Base-by-base conservation (phyloP, 768 basidiomycete genomes). In the Serendipita vermifera region DNA sequence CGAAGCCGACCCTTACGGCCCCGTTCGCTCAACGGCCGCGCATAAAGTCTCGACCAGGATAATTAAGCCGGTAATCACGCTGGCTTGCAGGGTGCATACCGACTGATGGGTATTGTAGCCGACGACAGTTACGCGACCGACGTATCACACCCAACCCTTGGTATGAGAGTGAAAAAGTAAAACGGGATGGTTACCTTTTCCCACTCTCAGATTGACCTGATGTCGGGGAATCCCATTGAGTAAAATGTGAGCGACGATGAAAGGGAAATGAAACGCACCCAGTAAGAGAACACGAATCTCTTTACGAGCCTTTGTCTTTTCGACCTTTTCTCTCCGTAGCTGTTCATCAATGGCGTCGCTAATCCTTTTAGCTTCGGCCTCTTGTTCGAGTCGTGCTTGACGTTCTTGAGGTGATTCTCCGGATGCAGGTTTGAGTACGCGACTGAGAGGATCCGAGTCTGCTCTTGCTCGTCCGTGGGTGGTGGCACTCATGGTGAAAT, bases 261-360 rank as follows among this genome's bases (percentile, higher is more conserved):
- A n/a, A n/a, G n/a, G n/a, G n/a, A n/a, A n/a, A n/a, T n/a, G 15
- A n/a, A 41, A 57, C 77, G 46, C 39, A 81, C 81, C 82, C 35
- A 82, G 71, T 38, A 83, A 69, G 22, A 83, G 69, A 14, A 82
- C 72, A 64, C 76, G 79, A 17, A 74, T 71, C 13, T 72, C 70
- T 20, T 67, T 63, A 26, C 62, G 64, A 58, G 61, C 67, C 61
- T 71, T 75, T 57, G 70, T 69, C 55, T 65, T 57, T 54, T 70
- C 68, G 53, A 72, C 70, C n/a, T 70, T 72, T 57, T 81, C 79
- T 11, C 61, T 62, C 56, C 71, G 71, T 14, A 83, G 64, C 40
- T 68, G 68, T n/a, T 67, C 72, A 63, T 83, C 79, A 62, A 83
- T 83, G 5, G 67, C 65, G 58, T 81, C 78, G 66, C 75, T 80